These are phyloP conservation scores for Suhomyces xylopsoci DNA, from an alignment of 805 yeast genomes.

Conservation along the genomic window DNA sequence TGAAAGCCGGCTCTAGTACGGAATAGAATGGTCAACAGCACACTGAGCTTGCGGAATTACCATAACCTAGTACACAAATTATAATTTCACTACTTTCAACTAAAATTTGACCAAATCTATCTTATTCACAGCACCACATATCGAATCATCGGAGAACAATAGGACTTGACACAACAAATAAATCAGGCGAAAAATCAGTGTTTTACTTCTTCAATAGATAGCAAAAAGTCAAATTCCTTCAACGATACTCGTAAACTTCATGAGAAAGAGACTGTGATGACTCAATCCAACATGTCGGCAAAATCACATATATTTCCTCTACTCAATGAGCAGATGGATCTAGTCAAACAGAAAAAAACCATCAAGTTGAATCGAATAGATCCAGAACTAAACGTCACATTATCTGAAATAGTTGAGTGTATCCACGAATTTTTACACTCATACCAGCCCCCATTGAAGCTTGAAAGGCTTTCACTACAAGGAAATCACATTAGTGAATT, in stretches of 20 bases:
- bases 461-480: slow-evolving; percentile 54
- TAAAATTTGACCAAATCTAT: background rate
- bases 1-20: background rate
- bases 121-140: background rate
- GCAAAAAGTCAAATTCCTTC: background rate
- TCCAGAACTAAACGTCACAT: background rate
- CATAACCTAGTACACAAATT: background rate
- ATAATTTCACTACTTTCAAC: background rate
- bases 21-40: background rate
- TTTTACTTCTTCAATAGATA: background rate
- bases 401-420: slow-evolving; percentile 10
- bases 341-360: slow-evolving; percentile 10
- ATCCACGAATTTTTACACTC: slow-evolving; percentile 11
- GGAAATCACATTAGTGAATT: slow-evolving; percentile 46
- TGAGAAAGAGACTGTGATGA: background rate
- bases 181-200: background rate
- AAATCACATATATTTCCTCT: slow-evolving; percentile 7
- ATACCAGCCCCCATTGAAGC: slow-evolving; percentile 11
- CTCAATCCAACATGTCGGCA: slow-evolving; percentile 2
- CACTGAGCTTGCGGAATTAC: background rate
- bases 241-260: background rate
- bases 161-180: background rate
- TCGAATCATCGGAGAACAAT: background rate
- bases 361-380: slow-evolving; percentile 10
- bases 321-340: slow-evolving; percentile 13